A percentile compares a stretch with the other conserved stretches of the same genome.
These are phyloP conservation scores for Spatholobus suberectus DNA, from an alignment of 306 rosid genomes.

Conservation along the genomic window DNA sequence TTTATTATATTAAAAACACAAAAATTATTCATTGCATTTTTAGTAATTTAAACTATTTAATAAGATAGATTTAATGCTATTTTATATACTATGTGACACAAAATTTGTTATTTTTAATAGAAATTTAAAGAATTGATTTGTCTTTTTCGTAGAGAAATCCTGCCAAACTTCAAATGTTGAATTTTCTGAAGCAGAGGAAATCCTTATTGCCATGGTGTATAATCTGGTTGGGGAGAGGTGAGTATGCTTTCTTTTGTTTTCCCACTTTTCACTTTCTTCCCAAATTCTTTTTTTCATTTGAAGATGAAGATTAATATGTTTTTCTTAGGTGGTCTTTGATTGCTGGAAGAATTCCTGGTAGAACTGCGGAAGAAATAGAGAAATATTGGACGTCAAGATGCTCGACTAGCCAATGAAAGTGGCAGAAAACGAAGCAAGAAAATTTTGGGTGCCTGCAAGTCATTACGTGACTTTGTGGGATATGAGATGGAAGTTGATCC, in stretches of 20 bases:
- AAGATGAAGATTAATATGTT: neutral
- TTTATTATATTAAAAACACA: neutral
- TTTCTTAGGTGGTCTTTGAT: constrained; percentile 81
- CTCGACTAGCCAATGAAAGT: constrained; percentile 64
- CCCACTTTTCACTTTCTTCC: neutral
- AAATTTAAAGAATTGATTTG: neutral
- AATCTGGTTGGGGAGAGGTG: constrained; percentile 90
- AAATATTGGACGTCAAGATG: constrained; percentile 83
- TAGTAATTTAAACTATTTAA: neutral
- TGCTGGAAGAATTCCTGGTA: constrained; percentile 98
- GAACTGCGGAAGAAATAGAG: constrained; percentile 94
- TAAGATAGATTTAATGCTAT: neutral
- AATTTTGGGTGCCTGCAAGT: constrained; percentile 45
- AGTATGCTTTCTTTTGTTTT: constrained; percentile 13
- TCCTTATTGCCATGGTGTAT: constrained; percentile 79
- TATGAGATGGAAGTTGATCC: constrained; percentile 31
- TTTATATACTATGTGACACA: too few species aligned
- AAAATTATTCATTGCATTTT: neutral
- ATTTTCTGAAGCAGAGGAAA: constrained; percentile 88
- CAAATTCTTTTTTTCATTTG: neutral
- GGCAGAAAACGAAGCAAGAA: constrained; percentile 38
- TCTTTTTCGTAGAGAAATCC: constrained; percentile 50
- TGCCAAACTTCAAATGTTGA: constrained; percentile 60
- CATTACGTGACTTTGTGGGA: constrained; percentile 20
- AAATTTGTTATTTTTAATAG: neutral